Base-by-base conservation (phyloP, 768 basidiomycete genomes). In the Suillus bovinus region DNA sequence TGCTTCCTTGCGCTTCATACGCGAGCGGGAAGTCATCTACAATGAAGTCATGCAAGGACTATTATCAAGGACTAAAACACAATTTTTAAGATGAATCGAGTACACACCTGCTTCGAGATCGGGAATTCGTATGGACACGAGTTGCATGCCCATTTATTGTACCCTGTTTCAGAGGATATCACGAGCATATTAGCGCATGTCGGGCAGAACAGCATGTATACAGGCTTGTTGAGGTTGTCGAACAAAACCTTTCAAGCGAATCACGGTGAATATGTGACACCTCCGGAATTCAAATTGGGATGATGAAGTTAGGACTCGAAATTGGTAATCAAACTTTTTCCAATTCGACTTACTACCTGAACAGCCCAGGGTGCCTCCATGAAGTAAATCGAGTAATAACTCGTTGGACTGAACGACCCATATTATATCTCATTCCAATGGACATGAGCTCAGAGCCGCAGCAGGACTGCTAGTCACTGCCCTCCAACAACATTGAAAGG, bases 91-190 rank as follows among this genome's bases (percentile, higher is more conserved):
- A 29, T 17, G 31, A 52, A 20, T 20, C 4, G 49, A 50, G 17
- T 31, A 64, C 79, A 34, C 4, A 89, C 93, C 78, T 52, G 91
- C 70, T 94, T 91, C 3, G 86, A 84, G 68, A 96, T 93, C 0
- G 93, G 91, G 71, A 96, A 98, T 70, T 98, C 93, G 72, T 99
- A 99, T 4, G 97, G 89, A 72, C 97, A 99, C 1, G 90, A 88
- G 68, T 92, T 91, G 72, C 95, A 98, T 0, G 89, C 88, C 90
- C 93, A 96, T 80, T 94, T 94, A 78, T 96, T 91, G 73, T 87
- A 88, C 1, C 90, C 89, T 0, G 88, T 87, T 63, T 91, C 89
- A 7, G 84, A 79, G 5, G 89, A 91, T 55, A 93, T 87, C 50
- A 90, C 82, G 17, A 96, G 84, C 49, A 93, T 81, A 74, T 98